These are phyloP conservation scores for Aspergillus chevalieri DNA, from an alignment of 2,329 filamentous ascomycete genomes.

Conservation along the genomic window DNA sequence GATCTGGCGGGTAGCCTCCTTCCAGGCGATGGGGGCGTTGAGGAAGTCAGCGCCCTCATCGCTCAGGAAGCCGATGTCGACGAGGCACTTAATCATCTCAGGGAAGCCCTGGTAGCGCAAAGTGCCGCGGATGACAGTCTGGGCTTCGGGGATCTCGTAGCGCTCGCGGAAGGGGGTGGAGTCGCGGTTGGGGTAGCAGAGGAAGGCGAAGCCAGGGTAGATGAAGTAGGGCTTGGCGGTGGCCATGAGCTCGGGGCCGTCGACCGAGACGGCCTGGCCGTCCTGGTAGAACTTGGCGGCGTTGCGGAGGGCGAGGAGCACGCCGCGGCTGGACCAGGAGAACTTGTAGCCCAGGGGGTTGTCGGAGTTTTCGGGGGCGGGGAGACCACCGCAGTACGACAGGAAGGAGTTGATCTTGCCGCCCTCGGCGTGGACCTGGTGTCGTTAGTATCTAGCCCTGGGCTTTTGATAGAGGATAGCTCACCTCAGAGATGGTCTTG, in stretches of 20 bases:
- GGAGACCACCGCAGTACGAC: slow-evolving; percentile 77
- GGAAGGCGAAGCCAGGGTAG: slow-evolving; percentile 81
- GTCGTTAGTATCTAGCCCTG: no score
- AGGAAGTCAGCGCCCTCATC: slow-evolving; percentile 63
- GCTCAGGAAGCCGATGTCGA: slow-evolving; percentile 82
- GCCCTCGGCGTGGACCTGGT: slow-evolving; percentile 73
- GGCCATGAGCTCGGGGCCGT: slow-evolving; percentile 69
- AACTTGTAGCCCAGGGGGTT: slow-evolving; percentile 95
- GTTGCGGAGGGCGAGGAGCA: slow-evolving; percentile 81
- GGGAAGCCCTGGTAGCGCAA: slow-evolving; percentile 86
- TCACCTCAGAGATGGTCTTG: slow-evolving; percentile 62
- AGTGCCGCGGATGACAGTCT: slow-evolving; percentile 79
- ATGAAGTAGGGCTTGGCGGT: slow-evolving; percentile 84
- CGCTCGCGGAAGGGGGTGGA: slow-evolving; percentile 80
- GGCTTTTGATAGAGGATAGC: not conserved
- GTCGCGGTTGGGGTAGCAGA: slow-evolving; percentile 91
- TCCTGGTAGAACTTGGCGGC: slow-evolving; percentile 76
- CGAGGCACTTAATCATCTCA: slow-evolving; percentile 78
- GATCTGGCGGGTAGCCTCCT: slow-evolving; percentile 73
- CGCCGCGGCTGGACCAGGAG: slow-evolving; percentile 73
- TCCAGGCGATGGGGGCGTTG: slow-evolving; percentile 67
- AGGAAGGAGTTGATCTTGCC: slow-evolving; percentile 49
- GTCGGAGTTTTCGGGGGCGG: slow-evolving; percentile 66
- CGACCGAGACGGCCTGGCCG: slow-evolving; percentile 65
- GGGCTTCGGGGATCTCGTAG: slow-evolving; percentile 84